These are phyloP conservation scores for Trametes cinnabarina DNA, from an alignment of 768 basidiomycete species.

Conservation along the genomic window DNA sequence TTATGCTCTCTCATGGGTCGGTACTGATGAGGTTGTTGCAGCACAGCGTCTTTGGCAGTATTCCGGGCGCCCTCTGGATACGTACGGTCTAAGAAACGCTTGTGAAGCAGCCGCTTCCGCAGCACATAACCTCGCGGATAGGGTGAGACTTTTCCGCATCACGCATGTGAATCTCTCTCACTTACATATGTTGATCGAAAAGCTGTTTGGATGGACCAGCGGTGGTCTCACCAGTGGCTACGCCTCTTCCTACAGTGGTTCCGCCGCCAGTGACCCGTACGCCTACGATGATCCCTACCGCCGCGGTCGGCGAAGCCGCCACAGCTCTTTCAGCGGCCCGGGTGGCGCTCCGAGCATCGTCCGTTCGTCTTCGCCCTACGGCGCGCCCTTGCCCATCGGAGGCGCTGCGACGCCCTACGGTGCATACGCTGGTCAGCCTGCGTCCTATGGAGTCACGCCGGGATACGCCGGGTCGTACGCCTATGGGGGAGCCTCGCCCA, in stretches of 20 bases:
- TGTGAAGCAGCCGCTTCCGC: slow-evolving; percentile 70
- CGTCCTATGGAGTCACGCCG: slow-evolving; percentile 2
- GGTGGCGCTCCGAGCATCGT: slow-evolving; percentile 9
- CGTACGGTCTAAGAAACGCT: slow-evolving; percentile 47
- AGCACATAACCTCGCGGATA: slow-evolving; percentile 31
- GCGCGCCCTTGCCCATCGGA: slow-evolving; percentile 13
- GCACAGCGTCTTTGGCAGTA: slow-evolving; percentile 57
- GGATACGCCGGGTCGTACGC: slow-evolving; percentile 7
- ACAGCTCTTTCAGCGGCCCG: slow-evolving; percentile 15
- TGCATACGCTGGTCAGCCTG: neutral
- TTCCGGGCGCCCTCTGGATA: slow-evolving; percentile 42
- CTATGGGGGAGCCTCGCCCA: slow-evolving; percentile 14
- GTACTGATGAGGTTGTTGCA: slow-evolving; percentile 25
- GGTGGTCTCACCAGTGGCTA: slow-evolving; percentile 6
- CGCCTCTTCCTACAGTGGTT: slow-evolving; percentile 5
- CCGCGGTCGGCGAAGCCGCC: slow-evolving; percentile 13
- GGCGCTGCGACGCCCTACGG: slow-evolving; percentile 3
- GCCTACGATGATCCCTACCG: slow-evolving; percentile 12
- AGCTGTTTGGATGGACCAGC: slow-evolving; percentile 9
- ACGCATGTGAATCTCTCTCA: neutral
- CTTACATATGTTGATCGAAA: neutral
- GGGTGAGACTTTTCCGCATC: slow-evolving; percentile 8
- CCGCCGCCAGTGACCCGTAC: slow-evolving; percentile 1
- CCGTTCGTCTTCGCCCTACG: slow-evolving; percentile 9
- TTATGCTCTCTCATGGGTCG: neutral